Base-by-base conservation (phyloP, 2,329 filamentous ascomycete species). In the Alternaria incomplexa region DNA sequence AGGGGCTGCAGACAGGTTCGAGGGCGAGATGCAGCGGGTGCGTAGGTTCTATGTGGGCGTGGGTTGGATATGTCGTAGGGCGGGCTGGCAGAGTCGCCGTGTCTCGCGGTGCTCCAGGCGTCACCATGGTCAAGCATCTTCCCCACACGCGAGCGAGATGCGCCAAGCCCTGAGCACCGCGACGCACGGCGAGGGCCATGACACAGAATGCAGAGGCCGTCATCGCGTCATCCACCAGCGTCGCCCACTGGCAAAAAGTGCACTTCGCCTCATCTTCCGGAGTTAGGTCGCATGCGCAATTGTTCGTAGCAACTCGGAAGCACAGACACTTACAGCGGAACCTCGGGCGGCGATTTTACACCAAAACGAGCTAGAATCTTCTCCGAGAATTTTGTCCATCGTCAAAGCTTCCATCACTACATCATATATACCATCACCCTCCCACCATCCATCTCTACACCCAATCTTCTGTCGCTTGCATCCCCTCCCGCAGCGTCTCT, bases 361-460 rank as follows among this genome's bases (percentile, higher is more conserved):
- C 61, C 48, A 45, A 64, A 66, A 62, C 52, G 58, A 68, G 64
- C 66, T 70, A 68, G 73, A 74, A 76, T 62, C 66, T 74, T 75
- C 72, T 68, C 64, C 61, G 50, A 69, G 65, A 68, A 66, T 67
- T 74, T 74, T 71, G 64, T 67, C 67, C 56, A 65, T 61, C 56
- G 68, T 74, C 71, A 59, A 71, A 73, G 71, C 73, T 74, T 66
- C 67, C 66, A 64, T 71, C 67, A 66, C 65, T 65, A 62, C 73
- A 73, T 73, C 70, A 70, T 73, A 73, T 70, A 75, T 67, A 65
- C 64, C 61, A 61, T 52, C 64, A 57, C 54, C 68, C 65, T 55
- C 66, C 64, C 67, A 64, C 64, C 65, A 57, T 66, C 67, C 66
- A 46, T 56, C 57, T 58, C 60, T 62, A 51, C 66, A 65, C 57